Evolutionary conservation across 2,329 filamentous ascomycete genomes (phyloP).

Genomic region (Botrytis sinoallii): DNA sequence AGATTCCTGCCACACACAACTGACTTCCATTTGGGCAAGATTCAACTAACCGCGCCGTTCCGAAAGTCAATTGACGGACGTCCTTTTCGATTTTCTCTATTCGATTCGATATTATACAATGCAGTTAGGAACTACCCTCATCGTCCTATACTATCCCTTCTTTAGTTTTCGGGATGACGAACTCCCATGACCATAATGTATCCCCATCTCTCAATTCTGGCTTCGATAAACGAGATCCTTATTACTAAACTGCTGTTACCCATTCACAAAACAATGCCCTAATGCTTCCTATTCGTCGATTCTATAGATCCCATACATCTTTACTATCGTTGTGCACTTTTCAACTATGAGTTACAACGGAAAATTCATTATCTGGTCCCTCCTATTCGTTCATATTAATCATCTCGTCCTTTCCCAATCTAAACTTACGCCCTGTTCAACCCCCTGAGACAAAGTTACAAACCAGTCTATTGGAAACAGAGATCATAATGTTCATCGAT

Average conservation of each 20-base stretch:
- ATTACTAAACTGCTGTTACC: not conserved
- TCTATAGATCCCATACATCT: not conserved
- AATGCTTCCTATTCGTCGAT: not conserved
- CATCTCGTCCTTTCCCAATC: not conserved
- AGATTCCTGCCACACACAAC: not conserved
- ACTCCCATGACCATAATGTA: slow-evolving; percentile 14
- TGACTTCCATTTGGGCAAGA: not conserved
- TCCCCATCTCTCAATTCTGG: not conserved
- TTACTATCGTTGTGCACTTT: not conserved
- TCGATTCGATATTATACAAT: not conserved
- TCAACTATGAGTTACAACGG: not conserved
- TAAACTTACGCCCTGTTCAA: not conserved
- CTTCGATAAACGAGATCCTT: not conserved
- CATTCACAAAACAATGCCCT: not conserved
- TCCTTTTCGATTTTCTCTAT: not conserved
- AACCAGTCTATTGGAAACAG: not conserved
- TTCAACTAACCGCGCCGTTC: not conserved
- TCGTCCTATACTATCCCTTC: not conserved
- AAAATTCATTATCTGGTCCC: not conserved
- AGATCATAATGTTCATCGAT: not conserved
- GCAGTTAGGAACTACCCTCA: not conserved
- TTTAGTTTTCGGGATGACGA: not conserved
- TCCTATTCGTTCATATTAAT: not conserved
- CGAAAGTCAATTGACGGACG: not conserved
- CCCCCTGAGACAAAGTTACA: not conserved